Percentiles rank a stretch among this genome's conserved stretches.
Evolutionary conservation across 345 rosid genomes (phyloP).

Genomic region (Angophora floribunda): DNA sequence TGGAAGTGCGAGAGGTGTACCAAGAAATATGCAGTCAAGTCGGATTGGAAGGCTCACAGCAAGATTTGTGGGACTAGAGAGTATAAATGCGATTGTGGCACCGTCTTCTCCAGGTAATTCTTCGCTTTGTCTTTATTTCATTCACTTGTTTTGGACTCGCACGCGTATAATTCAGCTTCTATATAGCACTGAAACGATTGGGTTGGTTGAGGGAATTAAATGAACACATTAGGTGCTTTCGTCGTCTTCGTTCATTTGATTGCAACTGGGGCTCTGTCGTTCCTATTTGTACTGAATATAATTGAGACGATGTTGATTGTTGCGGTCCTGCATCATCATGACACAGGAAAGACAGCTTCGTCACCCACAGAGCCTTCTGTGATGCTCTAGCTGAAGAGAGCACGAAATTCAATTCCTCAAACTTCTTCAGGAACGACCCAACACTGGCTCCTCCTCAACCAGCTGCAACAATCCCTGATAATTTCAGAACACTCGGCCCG

Average conservation of each 20-base stretch:
- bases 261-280: not conserved
- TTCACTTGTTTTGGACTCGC: not conserved
- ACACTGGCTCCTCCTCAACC: not conserved
- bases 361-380: constrained; percentile 49
- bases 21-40: constrained; percentile 42
- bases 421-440: constrained; percentile 15
- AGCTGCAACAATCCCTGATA: not conserved
- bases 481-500: not conserved
- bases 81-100: constrained; percentile 41
- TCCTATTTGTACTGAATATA: not conserved
- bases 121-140: not conserved
- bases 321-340: not conserved
- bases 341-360: constrained; percentile 44
- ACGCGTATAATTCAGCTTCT: not conserved
- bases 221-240: not conserved
- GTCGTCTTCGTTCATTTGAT: not conserved
- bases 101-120: constrained; percentile 32
- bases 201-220: not conserved
- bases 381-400: constrained; percentile 58
- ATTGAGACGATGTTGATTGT: not conserved
- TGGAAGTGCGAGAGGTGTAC: constrained; percentile 47
- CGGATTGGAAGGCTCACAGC: constrained; percentile 46
- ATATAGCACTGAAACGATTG: not conserved
- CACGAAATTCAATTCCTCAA: not conserved
- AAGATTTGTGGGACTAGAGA: constrained; percentile 44